These are phyloP conservation scores for Halophytophthora polymorphica DNA, from an alignment of 352 stramenopile genomes.

Conservation along the genomic window DNA sequence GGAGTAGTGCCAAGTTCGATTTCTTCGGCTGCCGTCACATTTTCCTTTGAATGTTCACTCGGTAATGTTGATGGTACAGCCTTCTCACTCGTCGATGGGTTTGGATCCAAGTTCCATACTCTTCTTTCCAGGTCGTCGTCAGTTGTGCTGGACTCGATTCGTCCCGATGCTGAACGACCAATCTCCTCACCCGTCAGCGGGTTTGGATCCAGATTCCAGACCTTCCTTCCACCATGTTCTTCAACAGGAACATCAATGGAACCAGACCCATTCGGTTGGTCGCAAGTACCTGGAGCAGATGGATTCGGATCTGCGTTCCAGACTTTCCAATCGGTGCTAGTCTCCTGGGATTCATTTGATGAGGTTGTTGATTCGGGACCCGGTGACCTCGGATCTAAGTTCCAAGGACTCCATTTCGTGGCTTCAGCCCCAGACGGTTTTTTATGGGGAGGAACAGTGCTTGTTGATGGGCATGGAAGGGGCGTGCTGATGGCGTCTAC, in stretches of 20 bases:
- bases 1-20: no score
- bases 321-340: not conserved
- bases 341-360: not conserved
- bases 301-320: slow-evolving; percentile 5
- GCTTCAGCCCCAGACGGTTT: not conserved
- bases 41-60: no score
- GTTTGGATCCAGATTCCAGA: slow-evolving; percentile 16
- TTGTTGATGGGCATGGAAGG: not conserved
- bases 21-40: no score
- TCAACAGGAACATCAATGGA: not conserved
- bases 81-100: not conserved
- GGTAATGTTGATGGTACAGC: no score
- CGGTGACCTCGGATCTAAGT: no score
- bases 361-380: no score
- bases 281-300: not conserved
- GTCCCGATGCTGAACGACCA: not conserved
- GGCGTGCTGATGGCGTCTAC: no score
- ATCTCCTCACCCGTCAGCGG: not conserved
- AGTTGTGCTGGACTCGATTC: not conserved
- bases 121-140: no score
- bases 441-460: slow-evolving; percentile 2
- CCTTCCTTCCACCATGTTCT: not conserved
- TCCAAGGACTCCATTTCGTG: no score
- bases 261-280: not conserved
- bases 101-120: not conserved